Percentiles rank a stretch among this genome's conserved stretches.
These are phyloP conservation scores for Phylloporus scabripes DNA, from an alignment of 768 basidiomycete genomes.

Conservation along the genomic window DNA sequence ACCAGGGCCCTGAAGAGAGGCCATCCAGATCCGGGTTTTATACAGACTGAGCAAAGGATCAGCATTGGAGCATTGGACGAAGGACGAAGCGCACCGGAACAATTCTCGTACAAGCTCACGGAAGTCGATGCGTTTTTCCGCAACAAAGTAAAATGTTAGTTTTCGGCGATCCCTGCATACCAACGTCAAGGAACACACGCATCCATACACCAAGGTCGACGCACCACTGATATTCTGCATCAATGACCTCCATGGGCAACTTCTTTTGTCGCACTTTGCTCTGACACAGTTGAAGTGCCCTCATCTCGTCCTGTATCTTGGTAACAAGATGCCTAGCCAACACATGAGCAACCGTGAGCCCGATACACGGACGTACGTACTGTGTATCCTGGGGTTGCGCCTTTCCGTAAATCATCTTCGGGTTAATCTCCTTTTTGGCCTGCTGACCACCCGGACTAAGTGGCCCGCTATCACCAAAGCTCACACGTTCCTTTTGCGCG, in stretches of 20 bases:
- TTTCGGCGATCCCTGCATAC: conserved; percentile 92
- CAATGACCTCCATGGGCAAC: conserved; percentile 96
- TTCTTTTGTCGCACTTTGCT: conserved; percentile 91
- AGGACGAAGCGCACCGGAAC: conserved; percentile 55
- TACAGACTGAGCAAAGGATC: conserved; percentile 51
- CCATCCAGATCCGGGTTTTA: conserved; percentile 97
- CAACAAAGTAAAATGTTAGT: conserved; percentile 95
- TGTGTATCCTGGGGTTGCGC: conserved; percentile 78
- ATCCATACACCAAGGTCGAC: conserved; percentile 22
- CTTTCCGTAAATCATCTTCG: conserved; percentile 94
- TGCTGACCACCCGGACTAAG: conserved; percentile 45
- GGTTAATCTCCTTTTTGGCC: conserved; percentile 88
- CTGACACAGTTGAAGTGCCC: conserved; percentile 87
- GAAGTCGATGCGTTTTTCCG: conserved; percentile 94
- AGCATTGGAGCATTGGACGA: background rate
- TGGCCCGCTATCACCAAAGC: conserved; percentile 38
- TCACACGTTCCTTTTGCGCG: conserved; percentile 59
- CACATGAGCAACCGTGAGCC: background rate
- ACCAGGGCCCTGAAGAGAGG: conserved; percentile 58
- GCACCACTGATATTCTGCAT: conserved; percentile 97
- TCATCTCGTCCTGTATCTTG: conserved; percentile 87
- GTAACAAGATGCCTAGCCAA: conserved; percentile 57
- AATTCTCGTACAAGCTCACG: conserved; percentile 93
- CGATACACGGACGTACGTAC: conserved; percentile 35
- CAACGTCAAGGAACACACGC: background rate